Evolutionary conservation across 352 stramenopile species (phyloP).

Genomic region (Globisporangium nodosum): DNA sequence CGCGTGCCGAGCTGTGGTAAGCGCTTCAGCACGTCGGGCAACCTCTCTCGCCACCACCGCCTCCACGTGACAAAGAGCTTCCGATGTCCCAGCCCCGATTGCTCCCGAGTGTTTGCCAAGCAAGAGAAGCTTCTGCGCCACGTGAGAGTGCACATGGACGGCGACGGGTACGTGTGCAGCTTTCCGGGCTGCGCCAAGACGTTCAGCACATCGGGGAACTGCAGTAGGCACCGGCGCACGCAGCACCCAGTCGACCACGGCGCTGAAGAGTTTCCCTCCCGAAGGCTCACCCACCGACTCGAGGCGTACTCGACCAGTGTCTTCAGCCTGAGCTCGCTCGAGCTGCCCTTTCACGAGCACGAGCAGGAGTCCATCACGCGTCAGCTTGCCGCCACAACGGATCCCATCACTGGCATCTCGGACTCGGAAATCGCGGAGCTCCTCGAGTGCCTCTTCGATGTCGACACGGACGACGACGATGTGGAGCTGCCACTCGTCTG

Average conservation of each 20-base stretch:
- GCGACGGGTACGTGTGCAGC: constrained; percentile 43
- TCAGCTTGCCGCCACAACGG: neutral
- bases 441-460: neutral
- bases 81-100: constrained; percentile 32
- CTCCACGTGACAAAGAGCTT: constrained; percentile 26
- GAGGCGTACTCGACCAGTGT: neutral
- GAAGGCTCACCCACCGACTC: neutral
- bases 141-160: constrained; percentile 41
- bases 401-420: neutral
- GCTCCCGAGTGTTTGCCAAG: constrained; percentile 39
- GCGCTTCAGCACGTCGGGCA: constrained; percentile 67
- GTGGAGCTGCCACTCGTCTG: neutral
- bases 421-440: neutral
- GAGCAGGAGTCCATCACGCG: neutral
- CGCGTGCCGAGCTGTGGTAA: constrained; percentile 48
- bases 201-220: constrained; percentile 61
- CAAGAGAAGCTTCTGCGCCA: constrained; percentile 43
- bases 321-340: neutral
- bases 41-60: constrained; percentile 50
- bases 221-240: constrained; percentile 56
- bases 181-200: constrained; percentile 45
- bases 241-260: constrained; percentile 22
- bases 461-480: neutral
- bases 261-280: neutral
- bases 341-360: neutral